Base-by-base conservation (phyloP, 208 protist genomes). In the Leptomonas seymouri region DNA sequence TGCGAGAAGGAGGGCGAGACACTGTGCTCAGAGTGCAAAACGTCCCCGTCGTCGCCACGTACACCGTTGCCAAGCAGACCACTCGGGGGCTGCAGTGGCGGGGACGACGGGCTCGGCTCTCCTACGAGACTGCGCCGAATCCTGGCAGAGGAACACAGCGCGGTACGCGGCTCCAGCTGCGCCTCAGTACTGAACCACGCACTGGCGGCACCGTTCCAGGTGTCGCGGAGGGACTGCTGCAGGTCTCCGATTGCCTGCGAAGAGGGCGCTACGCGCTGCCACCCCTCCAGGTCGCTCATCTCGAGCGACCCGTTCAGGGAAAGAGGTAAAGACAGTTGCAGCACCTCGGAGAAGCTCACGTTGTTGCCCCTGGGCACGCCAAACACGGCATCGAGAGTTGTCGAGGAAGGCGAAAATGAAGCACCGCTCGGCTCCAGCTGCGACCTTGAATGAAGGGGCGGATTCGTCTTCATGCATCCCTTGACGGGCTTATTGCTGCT, bases 161-260 rank as follows among this genome's bases (percentile, higher is more conserved):
- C 56, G 9, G 31, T 51, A 30, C 61, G 61, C 23, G 25, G 44
- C 12, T 64, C 70, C 60, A 27, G 31, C 34, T 46, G 53, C 20
- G 30, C 41, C n/a, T n/a, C 55, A 16, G 46, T 28, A 14, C 49
- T 34, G 36, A 69, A 63, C 70, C 70, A 75, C 36, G 53, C 50
- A 45, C 45, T 64, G 70, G 42, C 34, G 46, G 30, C 42, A n/a
- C 60, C 60, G 31, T 55, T 63, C 69, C 69, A 63, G 50, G 44
- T 66, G 2, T 66, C 60, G n/a, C 48, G 60, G n/a, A 66, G 60
- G 30, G 61, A 44, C 46, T 64, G 51, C 42, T 46, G 55, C 31
- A 45, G 21, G 21, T 18, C 46, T 41, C 31, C 42, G 6, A 15
- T 12, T 6, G 20, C 30, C 45, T 50, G 45, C 44, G 60, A 55